Evolutionary conservation across 2,329 filamentous ascomycete genomes (phyloP), one percentile per base, ranked within the genome.

Genomic region (Neonectria neomacrospora): DNA sequence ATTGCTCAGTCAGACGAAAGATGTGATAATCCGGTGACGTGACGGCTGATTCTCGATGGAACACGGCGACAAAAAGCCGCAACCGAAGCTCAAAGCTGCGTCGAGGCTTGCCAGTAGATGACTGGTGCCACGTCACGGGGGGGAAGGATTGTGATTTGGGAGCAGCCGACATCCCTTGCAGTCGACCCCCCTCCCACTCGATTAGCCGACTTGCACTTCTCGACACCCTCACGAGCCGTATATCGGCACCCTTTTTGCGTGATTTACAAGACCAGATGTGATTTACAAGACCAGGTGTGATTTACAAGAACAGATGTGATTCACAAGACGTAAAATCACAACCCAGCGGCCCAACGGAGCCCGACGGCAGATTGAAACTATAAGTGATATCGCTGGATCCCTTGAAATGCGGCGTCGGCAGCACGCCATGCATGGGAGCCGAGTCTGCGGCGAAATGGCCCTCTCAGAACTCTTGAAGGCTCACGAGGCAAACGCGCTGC

Each of bases 151-250:
- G 47, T 11, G 32, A 34, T 32, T 50, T 50, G 30, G n/a, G 30
- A 32, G n/a, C n/a, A 34, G 47, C 47, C 47, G 47, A 32, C 28
- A 30, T 50, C 37, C 37, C 37, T 32, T 9, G 28, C 14, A n/a
- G n/a, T 9, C 20, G 10, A 30, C 10, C 26, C 47, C 47, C 45
- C n/a, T n/a, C n/a, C 28, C 28, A 32, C 47, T 20, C n/a, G 10
- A 5, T 9, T 12, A 32, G 26, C 47, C 47, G 10, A 14, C 14
- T 11, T 50, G 47, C 47, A 50, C 47, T 32, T 32, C n/a, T 32
- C 47, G 28, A 50, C 47, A 50, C 47, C 47, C 26, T 50, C 42
- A 47, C 28, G 28, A 32, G 47, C 32, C 32, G 47, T 20, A 20
- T 16, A 20, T 50, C 8, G 47, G 11, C 28, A 6, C 20, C 10